Percentiles rank a stretch among this genome's conserved stretches.
Evolutionary conservation across 208 protist species (phyloP).

Genomic region (Trypanosoma cruzi): DNA sequence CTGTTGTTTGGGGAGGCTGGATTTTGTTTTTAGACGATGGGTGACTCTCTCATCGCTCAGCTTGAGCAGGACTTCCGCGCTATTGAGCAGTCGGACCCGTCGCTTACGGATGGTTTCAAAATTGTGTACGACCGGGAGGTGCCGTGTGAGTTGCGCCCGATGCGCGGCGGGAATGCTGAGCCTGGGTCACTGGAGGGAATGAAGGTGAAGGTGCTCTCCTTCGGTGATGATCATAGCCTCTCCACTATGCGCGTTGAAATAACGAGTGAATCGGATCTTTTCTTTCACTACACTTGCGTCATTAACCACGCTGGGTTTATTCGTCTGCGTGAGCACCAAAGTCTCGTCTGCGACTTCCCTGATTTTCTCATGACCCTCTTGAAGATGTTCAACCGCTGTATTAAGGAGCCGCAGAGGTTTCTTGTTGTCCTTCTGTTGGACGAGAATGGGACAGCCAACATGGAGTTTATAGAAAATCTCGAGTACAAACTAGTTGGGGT

Average conservation of each 20-base stretch:
- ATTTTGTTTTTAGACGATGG: constrained; percentile 41
- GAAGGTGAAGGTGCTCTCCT: constrained; percentile 90
- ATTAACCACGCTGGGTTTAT: constrained; percentile 88
- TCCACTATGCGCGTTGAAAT: constrained; percentile 84
- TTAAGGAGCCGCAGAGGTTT: constrained; percentile 88
- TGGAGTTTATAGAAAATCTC: constrained; percentile 95
- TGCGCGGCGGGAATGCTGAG: constrained; percentile 63
- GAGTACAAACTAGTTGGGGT: constrained; percentile 96
- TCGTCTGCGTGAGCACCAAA: constrained; percentile 88
- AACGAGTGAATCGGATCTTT: constrained; percentile 92
- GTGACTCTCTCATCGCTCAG: constrained; percentile 70
- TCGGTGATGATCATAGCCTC: constrained; percentile 81
- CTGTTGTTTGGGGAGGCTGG: constrained; percentile 1
- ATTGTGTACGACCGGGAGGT: constrained; percentile 94
- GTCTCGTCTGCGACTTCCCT: constrained; percentile 93
- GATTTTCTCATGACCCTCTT: constrained; percentile 93
- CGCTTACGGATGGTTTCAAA: constrained; percentile 84
- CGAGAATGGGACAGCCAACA: constrained; percentile 78
- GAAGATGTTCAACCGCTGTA: constrained; percentile 94
- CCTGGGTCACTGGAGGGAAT: constrained; percentile 90
- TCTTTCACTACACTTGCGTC: constrained; percentile 94
- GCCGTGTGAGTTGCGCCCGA: constrained; percentile 88
- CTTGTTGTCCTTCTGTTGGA: constrained; percentile 87
- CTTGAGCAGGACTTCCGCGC: constrained; percentile 91
- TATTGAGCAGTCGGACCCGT: constrained; percentile 93